Evolutionary conservation across 148 eudicot genomes (phyloP), one percentile per base, ranked within the genome.

Genomic region (Fagopyrum tataricum): DNA sequence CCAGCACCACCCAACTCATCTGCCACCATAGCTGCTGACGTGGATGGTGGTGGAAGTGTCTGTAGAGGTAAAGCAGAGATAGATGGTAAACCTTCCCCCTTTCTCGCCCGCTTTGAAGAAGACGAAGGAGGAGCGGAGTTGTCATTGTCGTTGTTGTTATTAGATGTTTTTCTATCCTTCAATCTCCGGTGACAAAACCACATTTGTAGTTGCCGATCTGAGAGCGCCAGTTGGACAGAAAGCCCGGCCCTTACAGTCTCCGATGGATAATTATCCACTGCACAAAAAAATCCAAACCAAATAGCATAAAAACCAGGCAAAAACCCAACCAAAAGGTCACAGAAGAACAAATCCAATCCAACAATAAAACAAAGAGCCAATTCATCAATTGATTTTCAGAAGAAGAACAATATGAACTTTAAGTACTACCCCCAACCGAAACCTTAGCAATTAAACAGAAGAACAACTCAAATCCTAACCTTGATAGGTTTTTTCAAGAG

Each of bases 191-290:
- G 98, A 67, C 97, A 94, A 73, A 94, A 94, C 97, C 96, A 91
- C 97, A 94, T 94, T 84, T 94, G 98, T 67, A 94, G 79, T 62
- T 94, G 98, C 72, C 96, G 83, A 85, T 94, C 98, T 18, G 98
- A 71, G 47, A 91, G 87, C 42, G 90, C 93, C 70, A 94, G 85
- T 70, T 91, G 84, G 7, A 46, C 86, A 6, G 97, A 89, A 10
- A 91, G 89, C 40, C 91, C 93, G 24, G 93, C 96, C 78, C 96
- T 82, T 79, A 91, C 18, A 1, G 87, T 62, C 71, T 94, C 97
- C 40, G 95, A 85, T 39, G 97, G 97, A 67, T 93, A 88, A 11
- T 83, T 64, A 39, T 87, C 95, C 79, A 82, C 98, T 91, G 73
- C 71, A 76, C 53, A 72, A 79, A 64, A 55, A 55, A 1, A 14